These are phyloP conservation scores for Kondoa malvinella DNA, from an alignment of 768 basidiomycete genomes.

Conservation along the genomic window DNA sequence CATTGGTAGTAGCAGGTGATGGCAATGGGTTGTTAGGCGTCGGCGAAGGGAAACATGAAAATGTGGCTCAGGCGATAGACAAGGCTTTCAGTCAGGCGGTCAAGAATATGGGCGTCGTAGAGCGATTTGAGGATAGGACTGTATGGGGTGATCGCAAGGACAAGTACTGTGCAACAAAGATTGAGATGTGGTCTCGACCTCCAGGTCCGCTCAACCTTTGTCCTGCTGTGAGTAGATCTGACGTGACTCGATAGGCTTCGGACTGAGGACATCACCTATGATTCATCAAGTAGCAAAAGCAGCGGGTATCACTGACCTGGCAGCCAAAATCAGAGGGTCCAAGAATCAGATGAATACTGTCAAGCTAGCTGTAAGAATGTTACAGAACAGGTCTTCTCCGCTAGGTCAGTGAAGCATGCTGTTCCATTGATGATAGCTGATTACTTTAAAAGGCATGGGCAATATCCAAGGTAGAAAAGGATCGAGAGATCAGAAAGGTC, in stretches of 20 bases:
- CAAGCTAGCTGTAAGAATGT: slow-evolving; percentile 63
- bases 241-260: slow-evolving; percentile 64
- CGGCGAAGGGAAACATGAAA: slow-evolving; percentile 64
- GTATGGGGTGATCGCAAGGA: slow-evolving; percentile 73
- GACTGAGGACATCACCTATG: slow-evolving; percentile 70
- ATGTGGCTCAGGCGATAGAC: slow-evolving; percentile 37
- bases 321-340: slow-evolving; percentile 88
- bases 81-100: slow-evolving; percentile 56
- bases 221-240: background rate
- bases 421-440: background rate
- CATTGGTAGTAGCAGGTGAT: slow-evolving; percentile 59
- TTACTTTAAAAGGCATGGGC: slow-evolving; percentile 39
- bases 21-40: slow-evolving; percentile 67
- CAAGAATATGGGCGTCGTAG: slow-evolving; percentile 76
- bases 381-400: slow-evolving; percentile 70
- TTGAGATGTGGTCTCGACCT: slow-evolving; percentile 49
- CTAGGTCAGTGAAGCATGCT: slow-evolving; percentile 35
- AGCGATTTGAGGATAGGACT: slow-evolving; percentile 87
- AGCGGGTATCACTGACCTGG: slow-evolving; percentile 85
- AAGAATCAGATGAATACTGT: slow-evolving; percentile 69
- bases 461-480: slow-evolving; percentile 60
- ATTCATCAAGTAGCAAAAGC: slow-evolving; percentile 74
- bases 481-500: slow-evolving; percentile 54
- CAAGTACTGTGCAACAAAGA: slow-evolving; percentile 67
- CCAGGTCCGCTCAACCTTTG: slow-evolving; percentile 30